These are phyloP conservation scores for Prunus yedoensis DNA, from an alignment of 331 rosid species.

Conservation along the genomic window DNA sequence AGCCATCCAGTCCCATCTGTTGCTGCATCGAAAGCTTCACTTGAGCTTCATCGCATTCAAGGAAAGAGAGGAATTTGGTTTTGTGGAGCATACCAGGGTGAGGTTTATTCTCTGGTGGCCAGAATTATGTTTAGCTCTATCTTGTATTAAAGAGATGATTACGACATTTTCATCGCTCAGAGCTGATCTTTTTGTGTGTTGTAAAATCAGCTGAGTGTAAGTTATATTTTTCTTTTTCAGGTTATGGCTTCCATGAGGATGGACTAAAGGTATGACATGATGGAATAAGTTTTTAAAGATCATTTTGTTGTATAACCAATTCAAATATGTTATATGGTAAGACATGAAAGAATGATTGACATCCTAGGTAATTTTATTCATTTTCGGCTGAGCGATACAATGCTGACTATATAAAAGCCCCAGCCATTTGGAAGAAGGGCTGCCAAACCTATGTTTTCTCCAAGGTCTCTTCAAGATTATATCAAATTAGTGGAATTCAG, in stretches of 20 bases:
- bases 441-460: too few relatives aligned
- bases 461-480: neutral
- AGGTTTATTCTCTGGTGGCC: constrained; percentile 3
- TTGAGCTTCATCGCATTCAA: constrained; percentile 66
- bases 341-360: neutral
- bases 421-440: too few relatives aligned
- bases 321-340: neutral
- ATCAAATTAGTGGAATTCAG: neutral
- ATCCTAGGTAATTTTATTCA: neutral
- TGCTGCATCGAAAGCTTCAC: constrained; percentile 75
- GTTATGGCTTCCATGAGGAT: constrained; percentile 97
- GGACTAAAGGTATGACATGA: constrained; percentile 64
- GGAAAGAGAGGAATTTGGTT: constrained; percentile 93
- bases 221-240: constrained; percentile 40
- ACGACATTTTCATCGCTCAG: neutral
- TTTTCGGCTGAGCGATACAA: neutral
- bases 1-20: constrained; percentile 91
- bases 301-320: neutral
- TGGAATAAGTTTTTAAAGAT: neutral
- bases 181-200: neutral
- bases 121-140: neutral
- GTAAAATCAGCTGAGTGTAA: constrained; percentile 15
- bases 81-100: constrained; percentile 88
- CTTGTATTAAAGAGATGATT: neutral
- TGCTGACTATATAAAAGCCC: neutral